Evolutionary conservation across 495 filamentous ascomycete species (phyloP).

Genomic region (Xylaria flabelliformis): DNA sequence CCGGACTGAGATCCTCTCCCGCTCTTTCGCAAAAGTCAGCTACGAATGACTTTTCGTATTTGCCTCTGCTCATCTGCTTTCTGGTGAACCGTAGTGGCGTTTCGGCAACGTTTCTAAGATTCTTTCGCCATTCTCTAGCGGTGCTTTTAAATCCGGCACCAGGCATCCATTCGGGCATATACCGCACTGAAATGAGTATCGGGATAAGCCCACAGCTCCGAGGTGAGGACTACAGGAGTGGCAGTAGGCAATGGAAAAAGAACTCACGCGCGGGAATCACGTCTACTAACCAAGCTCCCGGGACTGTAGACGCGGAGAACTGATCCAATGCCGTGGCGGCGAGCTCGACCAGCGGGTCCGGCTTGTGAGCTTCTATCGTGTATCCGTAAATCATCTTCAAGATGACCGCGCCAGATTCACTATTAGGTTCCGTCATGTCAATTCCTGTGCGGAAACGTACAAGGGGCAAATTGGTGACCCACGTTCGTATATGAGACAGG

Average conservation of each 20-base stretch:
- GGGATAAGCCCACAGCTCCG: background rate
- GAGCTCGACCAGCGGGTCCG: conserved; percentile 52
- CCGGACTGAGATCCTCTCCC: conserved; percentile 39
- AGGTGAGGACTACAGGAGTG: background rate
- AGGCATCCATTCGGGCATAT: conserved; percentile 53
- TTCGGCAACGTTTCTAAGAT: conserved; percentile 31
- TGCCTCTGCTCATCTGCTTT: conserved; percentile 42
- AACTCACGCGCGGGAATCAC: conserved; percentile 41
- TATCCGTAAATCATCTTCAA: conserved; percentile 58
- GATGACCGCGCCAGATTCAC: conserved; percentile 49
- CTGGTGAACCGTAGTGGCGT: conserved; percentile 50
- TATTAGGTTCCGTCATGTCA: conserved; percentile 30
- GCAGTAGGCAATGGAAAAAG: background rate
- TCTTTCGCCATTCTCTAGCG: conserved; percentile 36
- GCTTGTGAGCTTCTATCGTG: conserved; percentile 42
- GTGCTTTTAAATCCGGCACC: conserved; percentile 50
- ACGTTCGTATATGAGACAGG: conserved; percentile 45
- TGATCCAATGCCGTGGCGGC: conserved; percentile 41
- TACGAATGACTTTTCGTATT: conserved; percentile 41
- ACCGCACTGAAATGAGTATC: conserved; percentile 34
- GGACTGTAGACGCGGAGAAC: conserved; percentile 42
- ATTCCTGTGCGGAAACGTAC: background rate
- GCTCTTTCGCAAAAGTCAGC: conserved; percentile 16
- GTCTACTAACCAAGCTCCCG: conserved; percentile 53
- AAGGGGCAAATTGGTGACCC: background rate